These are phyloP conservation scores for Xylariales sp. DNA, from an alignment of 2,329 filamentous ascomycete species.

Conservation along the genomic window DNA sequence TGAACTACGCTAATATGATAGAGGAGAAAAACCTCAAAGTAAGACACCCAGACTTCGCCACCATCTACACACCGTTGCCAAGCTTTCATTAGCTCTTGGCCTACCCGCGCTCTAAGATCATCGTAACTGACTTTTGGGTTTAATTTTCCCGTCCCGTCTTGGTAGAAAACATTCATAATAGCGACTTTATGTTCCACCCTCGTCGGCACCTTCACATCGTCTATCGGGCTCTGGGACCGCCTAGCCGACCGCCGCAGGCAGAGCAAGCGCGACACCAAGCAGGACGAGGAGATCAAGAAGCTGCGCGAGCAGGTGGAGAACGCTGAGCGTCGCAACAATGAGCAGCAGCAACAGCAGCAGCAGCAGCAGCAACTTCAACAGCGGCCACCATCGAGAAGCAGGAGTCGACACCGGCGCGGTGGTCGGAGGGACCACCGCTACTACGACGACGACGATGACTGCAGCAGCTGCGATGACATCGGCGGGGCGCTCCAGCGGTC, in stretches of 20 bases:
- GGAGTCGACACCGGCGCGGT: no score
- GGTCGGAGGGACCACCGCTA: no score
- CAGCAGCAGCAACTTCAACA: slow-evolving; percentile 6
- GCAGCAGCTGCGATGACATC: slow-evolving; percentile 16
- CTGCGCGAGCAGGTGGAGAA: slow-evolving; percentile 21
- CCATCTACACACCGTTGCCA: no score
- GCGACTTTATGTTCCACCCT: slow-evolving; percentile 34
- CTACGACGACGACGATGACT: no score
- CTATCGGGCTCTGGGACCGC: slow-evolving; percentile 31
- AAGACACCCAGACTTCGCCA: no score
- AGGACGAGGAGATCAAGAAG: slow-evolving; percentile 26
- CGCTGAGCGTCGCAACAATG: slow-evolving; percentile 12
- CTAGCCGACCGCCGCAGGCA: slow-evolving; percentile 26
- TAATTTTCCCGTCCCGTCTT: no score
- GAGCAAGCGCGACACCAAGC: slow-evolving; percentile 24
- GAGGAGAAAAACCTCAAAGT: slow-evolving; percentile 30
- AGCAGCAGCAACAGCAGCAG: slow-evolving; percentile 8
- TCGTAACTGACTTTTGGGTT: no score
- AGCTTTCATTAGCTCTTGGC: not conserved
- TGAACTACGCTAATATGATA: slow-evolving; percentile 24
- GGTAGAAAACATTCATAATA: slow-evolving; percentile 34
- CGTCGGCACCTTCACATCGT: slow-evolving; percentile 30
- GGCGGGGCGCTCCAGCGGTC: slow-evolving; percentile 22
- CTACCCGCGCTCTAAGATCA: not conserved
- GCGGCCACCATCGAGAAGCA: no score